A percentile compares a stretch with the other conserved stretches of the same genome.
Conservation (phyloP, 2,329 filamentous ascomycete genomes). For the Cladosporium austrohemisphaericum region DNA sequence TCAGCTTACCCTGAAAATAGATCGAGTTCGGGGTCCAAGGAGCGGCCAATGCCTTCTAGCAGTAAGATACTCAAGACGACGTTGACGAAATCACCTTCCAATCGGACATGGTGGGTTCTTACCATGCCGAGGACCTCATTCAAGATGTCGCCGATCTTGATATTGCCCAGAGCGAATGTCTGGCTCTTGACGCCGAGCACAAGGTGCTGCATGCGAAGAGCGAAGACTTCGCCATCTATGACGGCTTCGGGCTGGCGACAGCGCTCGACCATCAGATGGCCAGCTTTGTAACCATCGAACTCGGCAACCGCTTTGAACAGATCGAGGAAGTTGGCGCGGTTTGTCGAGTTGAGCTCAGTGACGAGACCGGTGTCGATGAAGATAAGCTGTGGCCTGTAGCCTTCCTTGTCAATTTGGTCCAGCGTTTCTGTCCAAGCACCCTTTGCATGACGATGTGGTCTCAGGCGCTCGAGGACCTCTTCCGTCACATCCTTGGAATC, state of each 20-base stretch:
- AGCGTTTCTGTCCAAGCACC: slow-evolving; percentile 69
- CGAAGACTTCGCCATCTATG: slow-evolving; percentile 83
- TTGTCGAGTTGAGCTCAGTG: slow-evolving; percentile 83
- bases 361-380: slow-evolving; percentile 97
- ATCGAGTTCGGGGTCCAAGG: slow-evolving; percentile 80
- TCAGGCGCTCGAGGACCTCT: slow-evolving; percentile 73
- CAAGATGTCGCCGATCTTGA: slow-evolving; percentile 93
- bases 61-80: slow-evolving; percentile 93
- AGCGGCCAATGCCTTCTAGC: slow-evolving; percentile 88
- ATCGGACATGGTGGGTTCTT: slow-evolving; percentile 80
- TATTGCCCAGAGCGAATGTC: slow-evolving; percentile 86
- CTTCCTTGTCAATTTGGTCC: slow-evolving; percentile 73
- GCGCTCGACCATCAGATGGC: slow-evolving; percentile 91
- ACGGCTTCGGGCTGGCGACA: slow-evolving; percentile 91
- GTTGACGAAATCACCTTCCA: slow-evolving; percentile 98
- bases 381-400: slow-evolving; percentile 88
- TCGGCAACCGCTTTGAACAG: slow-evolving; percentile 94
- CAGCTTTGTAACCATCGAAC: slow-evolving; percentile 94
- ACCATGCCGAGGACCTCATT: slow-evolving; percentile 92
- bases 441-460: slow-evolving; percentile 66
- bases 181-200: slow-evolving; percentile 85
- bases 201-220: slow-evolving; percentile 93
- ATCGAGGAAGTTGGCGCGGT: slow-evolving; percentile 87
- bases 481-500: slow-evolving; percentile 75
- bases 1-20: slow-evolving; percentile 65